A percentile compares a stretch with the other conserved stretches of the same genome.
These are phyloP conservation scores for Tuber calosporum DNA, from an alignment of 495 filamentous ascomycete genomes.

Conservation along the genomic window DNA sequence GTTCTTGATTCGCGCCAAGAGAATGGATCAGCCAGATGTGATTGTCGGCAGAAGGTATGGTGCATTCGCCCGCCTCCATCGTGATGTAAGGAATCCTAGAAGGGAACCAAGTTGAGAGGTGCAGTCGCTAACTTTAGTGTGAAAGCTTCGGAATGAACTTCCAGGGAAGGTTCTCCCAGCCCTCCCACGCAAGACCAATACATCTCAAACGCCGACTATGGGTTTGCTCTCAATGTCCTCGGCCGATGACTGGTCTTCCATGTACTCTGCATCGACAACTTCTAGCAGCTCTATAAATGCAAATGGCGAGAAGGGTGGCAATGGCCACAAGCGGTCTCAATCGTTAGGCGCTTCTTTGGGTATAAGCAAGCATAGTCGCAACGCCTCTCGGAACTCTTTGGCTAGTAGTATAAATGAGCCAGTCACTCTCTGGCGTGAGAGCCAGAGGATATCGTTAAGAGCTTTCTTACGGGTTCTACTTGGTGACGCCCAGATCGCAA, in stretches of 20 bases:
- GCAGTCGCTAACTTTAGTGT: conserved; percentile 68
- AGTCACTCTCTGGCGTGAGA: conserved; percentile 72
- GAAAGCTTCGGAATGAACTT: conserved; percentile 70
- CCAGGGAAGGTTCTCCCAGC: conserved; percentile 85
- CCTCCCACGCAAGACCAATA: conserved; percentile 83
- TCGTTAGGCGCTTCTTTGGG: conserved; percentile 40
- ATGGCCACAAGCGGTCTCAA: conserved; percentile 25
- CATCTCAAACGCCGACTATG: conserved; percentile 55
- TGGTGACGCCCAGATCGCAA: conserved; percentile 73
- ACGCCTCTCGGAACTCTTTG: conserved; percentile 50
- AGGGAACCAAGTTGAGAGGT: conserved; percentile 61
- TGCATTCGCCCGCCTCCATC: conserved; percentile 74
- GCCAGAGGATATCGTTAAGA: conserved; percentile 81
- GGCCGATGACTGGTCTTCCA: conserved; percentile 59
- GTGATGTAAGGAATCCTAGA: conserved; percentile 41
- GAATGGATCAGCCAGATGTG: conserved; percentile 59
- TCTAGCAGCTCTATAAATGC: conserved; percentile 34
- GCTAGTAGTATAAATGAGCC: conserved; percentile 43
- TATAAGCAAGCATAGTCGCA: conserved; percentile 43
- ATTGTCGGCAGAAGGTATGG: conserved; percentile 82
- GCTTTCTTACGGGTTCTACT: conserved; percentile 80
- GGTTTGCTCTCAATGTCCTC: conserved; percentile 34
- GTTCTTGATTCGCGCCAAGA: conserved; percentile 78
- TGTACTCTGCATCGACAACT: conserved; percentile 68
- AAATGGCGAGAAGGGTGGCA: conserved; percentile 12